Evolutionary conservation across 192 early-diverging fungal genomes (phyloP).

Genomic region (Podila minutissima): DNA sequence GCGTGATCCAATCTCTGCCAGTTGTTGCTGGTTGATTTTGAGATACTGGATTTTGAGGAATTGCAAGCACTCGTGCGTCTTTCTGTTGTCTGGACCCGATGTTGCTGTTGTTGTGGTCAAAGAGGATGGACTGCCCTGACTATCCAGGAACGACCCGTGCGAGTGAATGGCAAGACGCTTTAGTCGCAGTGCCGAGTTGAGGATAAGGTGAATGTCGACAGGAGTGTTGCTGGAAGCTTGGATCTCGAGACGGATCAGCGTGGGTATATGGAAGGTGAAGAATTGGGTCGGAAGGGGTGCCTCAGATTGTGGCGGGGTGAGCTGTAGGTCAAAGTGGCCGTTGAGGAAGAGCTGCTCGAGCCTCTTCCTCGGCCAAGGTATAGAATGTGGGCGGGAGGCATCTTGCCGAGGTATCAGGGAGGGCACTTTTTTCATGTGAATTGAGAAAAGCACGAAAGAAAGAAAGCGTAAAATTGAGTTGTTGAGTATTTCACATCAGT

Average conservation of each 20-base stretch:
- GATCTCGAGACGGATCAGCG: constrained; percentile 31
- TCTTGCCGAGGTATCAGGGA: neutral
- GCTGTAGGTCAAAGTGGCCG: constrained; percentile 23
- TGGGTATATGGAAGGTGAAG: constrained; percentile 29
- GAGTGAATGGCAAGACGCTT: constrained; percentile 17
- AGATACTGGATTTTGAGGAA: constrained; percentile 41
- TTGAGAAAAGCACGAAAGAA: too few species aligned
- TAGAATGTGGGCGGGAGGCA: neutral
- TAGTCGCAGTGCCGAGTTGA: constrained; percentile 26
- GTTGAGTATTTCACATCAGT: too few species aligned
- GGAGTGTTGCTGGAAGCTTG: constrained; percentile 17
- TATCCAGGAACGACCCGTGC: constrained; percentile 32
- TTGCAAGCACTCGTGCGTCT: constrained; percentile 3
- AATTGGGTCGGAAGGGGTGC: neutral
- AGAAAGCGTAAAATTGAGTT: too few species aligned
- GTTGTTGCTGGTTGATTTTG: constrained; percentile 27
- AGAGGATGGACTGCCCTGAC: neutral
- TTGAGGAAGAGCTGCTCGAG: constrained; percentile 19
- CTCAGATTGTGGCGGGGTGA: neutral
- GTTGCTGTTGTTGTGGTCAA: neutral
- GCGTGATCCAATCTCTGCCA: constrained; percentile 14
- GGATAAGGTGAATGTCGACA: constrained; percentile 33
- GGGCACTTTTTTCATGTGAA: neutral
- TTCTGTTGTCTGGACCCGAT: neutral
- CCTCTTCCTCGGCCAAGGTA: constrained; percentile 4